Conservation (phyloP, 306 rosid species). For the Phaseolus lunatus region DNA sequence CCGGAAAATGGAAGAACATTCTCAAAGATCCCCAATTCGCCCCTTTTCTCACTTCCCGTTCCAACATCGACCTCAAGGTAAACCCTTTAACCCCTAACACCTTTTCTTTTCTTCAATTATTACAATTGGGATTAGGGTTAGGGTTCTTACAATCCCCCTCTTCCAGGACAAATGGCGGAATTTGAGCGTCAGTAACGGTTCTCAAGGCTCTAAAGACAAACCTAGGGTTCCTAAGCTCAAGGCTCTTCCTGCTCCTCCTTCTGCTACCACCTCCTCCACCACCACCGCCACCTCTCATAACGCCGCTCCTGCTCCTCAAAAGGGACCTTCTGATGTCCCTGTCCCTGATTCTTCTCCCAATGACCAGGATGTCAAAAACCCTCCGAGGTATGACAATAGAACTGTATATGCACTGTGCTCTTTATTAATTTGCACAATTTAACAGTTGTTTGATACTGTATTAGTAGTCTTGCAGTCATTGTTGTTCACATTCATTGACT, state of each 20-base stretch:
- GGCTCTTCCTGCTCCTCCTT: constrained; percentile 31
- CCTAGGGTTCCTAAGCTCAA: constrained; percentile 58
- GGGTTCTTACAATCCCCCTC: neutral
- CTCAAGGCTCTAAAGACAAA: constrained; percentile 65
- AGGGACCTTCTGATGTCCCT: constrained; percentile 44
- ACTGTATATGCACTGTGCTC: neutral
- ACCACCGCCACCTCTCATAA: constrained; percentile 13
- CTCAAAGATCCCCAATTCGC: constrained; percentile 68
- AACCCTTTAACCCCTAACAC: neutral
- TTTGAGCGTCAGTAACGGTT: constrained; percentile 57
- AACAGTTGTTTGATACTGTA: neutral
- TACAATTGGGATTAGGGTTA: neutral
- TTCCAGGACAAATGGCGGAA: constrained; percentile 95
- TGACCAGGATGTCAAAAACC: constrained; percentile 57
- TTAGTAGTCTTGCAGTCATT: neutral
- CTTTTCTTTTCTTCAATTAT: neutral
- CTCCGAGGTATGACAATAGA: constrained; percentile 50
- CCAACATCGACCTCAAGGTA: constrained; percentile 89
- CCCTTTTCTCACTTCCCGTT: constrained; percentile 63
- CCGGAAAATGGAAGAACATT: constrained; percentile 83
- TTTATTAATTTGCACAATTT: neutral
- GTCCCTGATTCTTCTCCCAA: constrained; percentile 48
- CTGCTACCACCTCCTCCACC: constrained; percentile 14
- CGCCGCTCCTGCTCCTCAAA: constrained; percentile 21
- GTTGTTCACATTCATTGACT: neutral